phyloP scores from a whole-genome alignment of 108 stramenopile species.

The Hondaea fermentalgiana region DNA sequence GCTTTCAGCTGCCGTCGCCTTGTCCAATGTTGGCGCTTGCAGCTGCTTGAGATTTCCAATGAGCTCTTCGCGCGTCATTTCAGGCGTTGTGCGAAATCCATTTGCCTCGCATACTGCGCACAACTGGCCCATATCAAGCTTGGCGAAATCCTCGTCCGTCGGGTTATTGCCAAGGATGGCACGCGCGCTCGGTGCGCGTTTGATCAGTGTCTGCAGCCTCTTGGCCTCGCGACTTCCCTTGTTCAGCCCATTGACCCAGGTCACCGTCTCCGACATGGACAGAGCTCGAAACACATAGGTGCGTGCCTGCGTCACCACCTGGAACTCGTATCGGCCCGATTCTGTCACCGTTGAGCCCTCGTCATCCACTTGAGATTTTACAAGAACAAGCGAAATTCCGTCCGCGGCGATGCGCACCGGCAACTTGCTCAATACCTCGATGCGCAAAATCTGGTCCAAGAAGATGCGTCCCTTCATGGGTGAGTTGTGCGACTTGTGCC shows the following conservation, averaged over 20 bases:
- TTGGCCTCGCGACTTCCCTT: slow-evolving; percentile 4
- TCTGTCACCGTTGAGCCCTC: neutral
- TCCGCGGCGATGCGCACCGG: neutral
- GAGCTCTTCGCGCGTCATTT: neutral
- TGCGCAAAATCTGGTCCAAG: neutral
- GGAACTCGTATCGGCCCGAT: neutral
- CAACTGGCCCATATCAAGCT: neutral
- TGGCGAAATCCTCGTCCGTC: neutral
- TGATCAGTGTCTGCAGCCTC: neutral
- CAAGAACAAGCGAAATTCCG: neutral
- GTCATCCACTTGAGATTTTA: neutral
- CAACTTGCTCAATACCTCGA: neutral
- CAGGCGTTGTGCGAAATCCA: neutral
- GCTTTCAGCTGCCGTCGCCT: neutral
- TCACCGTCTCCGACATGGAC: neutral
- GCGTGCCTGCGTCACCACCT: neutral
- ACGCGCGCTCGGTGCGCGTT: neutral
- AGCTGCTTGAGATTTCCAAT: neutral
- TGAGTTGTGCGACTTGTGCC: neutral
- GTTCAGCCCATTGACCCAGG: slow-evolving; percentile 13
- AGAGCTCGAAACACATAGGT: neutral
- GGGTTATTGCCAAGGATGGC: neutral
- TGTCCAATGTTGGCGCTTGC: neutral
- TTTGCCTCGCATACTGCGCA: neutral
- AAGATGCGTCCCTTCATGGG: neutral